Evolutionary conservation across 805 yeast genomes (phyloP), one percentile per base, ranked within the genome.

Genomic region (Candida namnaoensis): DNA sequence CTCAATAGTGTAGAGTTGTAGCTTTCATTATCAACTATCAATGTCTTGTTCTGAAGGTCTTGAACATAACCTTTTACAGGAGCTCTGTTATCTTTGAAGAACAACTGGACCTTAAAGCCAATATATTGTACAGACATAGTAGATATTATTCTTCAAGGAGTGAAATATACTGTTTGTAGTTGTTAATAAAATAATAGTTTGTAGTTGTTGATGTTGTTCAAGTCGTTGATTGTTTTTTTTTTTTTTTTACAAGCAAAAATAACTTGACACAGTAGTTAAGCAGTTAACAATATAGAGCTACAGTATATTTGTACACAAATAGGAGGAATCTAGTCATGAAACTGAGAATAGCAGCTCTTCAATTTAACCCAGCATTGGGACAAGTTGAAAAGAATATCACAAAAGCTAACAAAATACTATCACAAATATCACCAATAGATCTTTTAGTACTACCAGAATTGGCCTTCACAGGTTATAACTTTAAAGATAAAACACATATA

Each of bases 401-500:
- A 5, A 66, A 72, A 34, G 79, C 85, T 1, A 49, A 65, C 38
- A 53, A 36, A 2, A 48, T 56, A 32, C 44, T 56, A 5, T 39
- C 49, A 35, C 43, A 46, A 32, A 25, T 49, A 32, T 49, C 50
- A 34, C 56, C 58, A 7, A 75, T 79, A 1, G 95, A 88, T 54
- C 49, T 88, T n/a, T 58, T 88, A 7, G 73, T 88, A 1, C 68
- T 90, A 7, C 95, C 97, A 0, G 97, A 88, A 53, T 61, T 88
- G 39, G 88, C 95, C 0, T 62, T 90, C 11, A 83, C 95, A 0
- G 96, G 96, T 1, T 88, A 88, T 57, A 82, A 81, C 52, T 90
- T 82, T 61, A 55, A 59, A 27, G 57, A 64, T 25, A 59, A 56
- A 35, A 56, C 51, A 1, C 75, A 69, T 34, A 78, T 82, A 19